Evolutionary conservation across 306 rosid genomes (phyloP).

Genomic region (Pyrus bretschneideri): DNA sequence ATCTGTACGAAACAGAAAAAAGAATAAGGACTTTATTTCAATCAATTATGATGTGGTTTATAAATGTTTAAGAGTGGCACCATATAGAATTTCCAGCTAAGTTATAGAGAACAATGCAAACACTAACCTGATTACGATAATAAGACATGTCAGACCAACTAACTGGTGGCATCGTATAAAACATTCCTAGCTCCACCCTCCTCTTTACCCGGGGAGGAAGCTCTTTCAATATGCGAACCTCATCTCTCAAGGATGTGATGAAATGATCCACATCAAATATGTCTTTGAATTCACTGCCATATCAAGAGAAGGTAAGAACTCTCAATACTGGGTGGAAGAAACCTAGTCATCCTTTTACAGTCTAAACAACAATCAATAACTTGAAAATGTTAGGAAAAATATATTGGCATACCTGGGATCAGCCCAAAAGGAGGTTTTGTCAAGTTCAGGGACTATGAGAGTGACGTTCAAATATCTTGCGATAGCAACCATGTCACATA

Average conservation of each 20-base stretch:
- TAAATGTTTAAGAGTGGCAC: background rate
- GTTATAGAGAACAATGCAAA: background rate
- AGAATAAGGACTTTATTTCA: background rate
- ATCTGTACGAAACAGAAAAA: conserved; percentile 38
- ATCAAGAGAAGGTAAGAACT: conserved; percentile 13
- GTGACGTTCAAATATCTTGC: conserved; percentile 91
- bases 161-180: conserved; percentile 87
- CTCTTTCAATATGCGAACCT: conserved; percentile 89
- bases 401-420: conserved; percentile 72
- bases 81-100: background rate
- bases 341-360: background rate
- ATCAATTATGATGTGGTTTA: background rate
- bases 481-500: conserved; percentile 97
- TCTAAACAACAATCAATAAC: background rate
- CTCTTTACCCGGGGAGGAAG: conserved; percentile 87
- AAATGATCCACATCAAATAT: conserved; percentile 93
- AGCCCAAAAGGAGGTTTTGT: conserved; percentile 95
- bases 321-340: background rate
- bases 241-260: conserved; percentile 91
- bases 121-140: conserved; percentile 72
- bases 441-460: conserved; percentile 85
- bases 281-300: conserved; percentile 79
- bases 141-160: conserved; percentile 97
- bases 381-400: background rate
- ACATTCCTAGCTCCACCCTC: conserved; percentile 59